Evolutionary conservation across 306 rosid species (phyloP).

Genomic region (Vigna unguiculata): DNA sequence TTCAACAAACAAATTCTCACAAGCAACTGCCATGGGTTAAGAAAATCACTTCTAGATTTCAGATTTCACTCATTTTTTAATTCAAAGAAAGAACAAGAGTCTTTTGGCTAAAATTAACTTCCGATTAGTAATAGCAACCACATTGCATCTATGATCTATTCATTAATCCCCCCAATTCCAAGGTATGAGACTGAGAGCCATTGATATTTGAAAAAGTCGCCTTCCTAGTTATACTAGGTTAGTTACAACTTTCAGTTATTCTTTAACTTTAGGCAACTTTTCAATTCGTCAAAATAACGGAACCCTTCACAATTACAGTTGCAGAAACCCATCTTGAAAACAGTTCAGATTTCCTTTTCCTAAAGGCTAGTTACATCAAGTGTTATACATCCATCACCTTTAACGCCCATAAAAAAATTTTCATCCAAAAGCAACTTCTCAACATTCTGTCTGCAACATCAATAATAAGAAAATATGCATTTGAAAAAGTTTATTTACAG

Average conservation of each 20-base stretch:
- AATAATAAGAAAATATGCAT: neutral
- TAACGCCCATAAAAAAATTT: neutral
- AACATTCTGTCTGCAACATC: neutral
- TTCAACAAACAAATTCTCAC: neutral
- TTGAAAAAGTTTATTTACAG: neutral
- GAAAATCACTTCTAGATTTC: slow-evolving; percentile 6
- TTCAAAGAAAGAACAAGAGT: neutral
- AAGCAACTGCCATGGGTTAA: neutral
- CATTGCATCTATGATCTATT: slow-evolving; percentile 13
- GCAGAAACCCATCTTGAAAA: neutral
- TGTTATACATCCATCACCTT: neutral
- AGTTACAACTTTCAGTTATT: neutral
- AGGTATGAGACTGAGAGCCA: neutral
- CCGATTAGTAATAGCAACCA: neutral
- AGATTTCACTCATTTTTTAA: slow-evolving; percentile 17
- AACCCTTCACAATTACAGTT: neutral
- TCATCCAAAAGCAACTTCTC: neutral
- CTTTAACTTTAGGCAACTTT: neutral
- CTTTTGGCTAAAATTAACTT: slow-evolving; percentile 7
- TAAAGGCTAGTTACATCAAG: neutral
- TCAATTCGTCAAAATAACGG: slow-evolving; percentile 16
- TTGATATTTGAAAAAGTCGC: neutral
- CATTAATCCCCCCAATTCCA: slow-evolving; percentile 26
- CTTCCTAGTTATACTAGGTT: slow-evolving; percentile 1
- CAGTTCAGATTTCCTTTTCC: neutral